Evolutionary conservation across 495 filamentous ascomycete species (phyloP), one percentile per base, ranked within the genome.

Genomic region (Xylaria cubensis): DNA sequence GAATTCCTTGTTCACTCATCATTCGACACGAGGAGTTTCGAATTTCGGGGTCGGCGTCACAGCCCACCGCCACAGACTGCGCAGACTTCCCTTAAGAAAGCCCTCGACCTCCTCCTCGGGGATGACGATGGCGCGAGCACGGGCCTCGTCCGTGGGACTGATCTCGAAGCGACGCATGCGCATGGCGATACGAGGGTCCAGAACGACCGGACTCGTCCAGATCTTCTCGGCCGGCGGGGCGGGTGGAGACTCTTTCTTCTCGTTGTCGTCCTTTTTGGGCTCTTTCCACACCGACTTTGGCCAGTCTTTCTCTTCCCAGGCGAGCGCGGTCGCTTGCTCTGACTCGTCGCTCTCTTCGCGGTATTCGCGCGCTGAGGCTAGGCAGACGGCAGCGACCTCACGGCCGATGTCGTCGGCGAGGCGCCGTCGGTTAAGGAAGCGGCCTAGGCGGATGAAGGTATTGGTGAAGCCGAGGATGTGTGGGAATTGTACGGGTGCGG

Each of bases 401-500:
- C 93, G 92, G 55, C 96, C 97, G 67, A 97, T 90, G 6, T 89
- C 85, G 75, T 99, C 95, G 55, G 97, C 97, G 21, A 97, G 86
- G 55, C 88, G 81, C 17, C 97, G 93, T 61, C 93, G 91, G 79
- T 90, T 97, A 51, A 99, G 85, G 86, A 94, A 99, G 58, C 96
- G 93, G 77, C 93, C 92, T 64, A 98, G 78, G 46, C 96, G 90
- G 73, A 89, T 93, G 0, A 94, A 93, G 0, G 94, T 98, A 82
- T 97, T 95, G 61, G 94, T 82, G 84, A 99, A 97, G 71, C 96
- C 96, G 36, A 99, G 92, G 63, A 98, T 87, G 78, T 98, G 94
- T 0, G 96, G 96, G 80, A 97, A 91, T 50, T 86, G 83, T 55
- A 99, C 86, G 9, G 91, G 87, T n/a, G 86, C 83, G 19, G 91